Evolutionary conservation across 1,284 basidiomycete genomes (phyloP), one percentile per base, ranked within the genome.

Genomic region (Ustilago cynodontis): DNA sequence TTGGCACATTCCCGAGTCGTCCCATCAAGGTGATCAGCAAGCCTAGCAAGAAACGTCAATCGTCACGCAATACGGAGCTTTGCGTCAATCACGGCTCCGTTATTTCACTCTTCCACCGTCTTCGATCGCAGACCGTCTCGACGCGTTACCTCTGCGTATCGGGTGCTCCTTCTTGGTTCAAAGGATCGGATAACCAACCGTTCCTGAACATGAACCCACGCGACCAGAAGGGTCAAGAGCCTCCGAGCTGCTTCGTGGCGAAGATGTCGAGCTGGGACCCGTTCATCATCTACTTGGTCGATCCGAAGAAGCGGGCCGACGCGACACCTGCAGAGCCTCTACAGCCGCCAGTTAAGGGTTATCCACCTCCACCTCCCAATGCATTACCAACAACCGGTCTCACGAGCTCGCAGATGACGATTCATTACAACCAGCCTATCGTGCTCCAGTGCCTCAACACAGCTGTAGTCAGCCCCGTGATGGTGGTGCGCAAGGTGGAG

Each of bases 61-160:
- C 71, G 94, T 95, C 68, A 8, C 64, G 79, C 88, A 94, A 95
- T 79, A 90, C 94, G 5, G 95, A 97, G 86, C 88, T 96, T 67
- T 94, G 94, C 86, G 94, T 98, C 86, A 93, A 93, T 86, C 95
- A 98, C 87, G 96, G 95, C 28, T 94, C 94, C 13, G 95, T 94
- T 2, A 93, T 98, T 65, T 95, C 95, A 3, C 87, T 98, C 55
- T 98, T 96, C 90, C 95, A 98, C 86, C 92, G 96, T 20, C 88
- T 96, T 75, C 91, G 94, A 60, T 94, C 94, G 0, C 95, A 86
- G 61, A 85, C 85, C 14, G 82, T 85, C 20, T 85, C 82, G 52
- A 98, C 96, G 11, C 94, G 95, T 81, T 98, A 96, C 80, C 92
- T 98, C 60, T 95, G 94, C 75, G 94, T 98, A 3, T 94, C 93